Percentiles rank a stretch among this genome's conserved stretches.
Evolutionary conservation across 495 filamentous ascomycete species (phyloP).

Genomic region (Penicillium nucicola): DNA sequence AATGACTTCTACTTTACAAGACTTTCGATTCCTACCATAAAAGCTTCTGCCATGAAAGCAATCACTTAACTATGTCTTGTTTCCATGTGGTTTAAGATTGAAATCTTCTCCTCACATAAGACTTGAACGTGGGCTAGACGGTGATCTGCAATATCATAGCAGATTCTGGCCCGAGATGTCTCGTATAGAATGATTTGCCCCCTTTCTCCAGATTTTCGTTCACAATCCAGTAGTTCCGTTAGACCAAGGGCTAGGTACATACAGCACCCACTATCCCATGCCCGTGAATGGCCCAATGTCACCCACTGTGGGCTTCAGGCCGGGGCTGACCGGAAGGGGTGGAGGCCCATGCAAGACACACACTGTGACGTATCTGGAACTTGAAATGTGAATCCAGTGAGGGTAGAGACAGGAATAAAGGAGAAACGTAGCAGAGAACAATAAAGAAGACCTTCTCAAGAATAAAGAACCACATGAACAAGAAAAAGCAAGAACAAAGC

Average conservation of each 20-base stretch:
- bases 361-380: constrained; percentile 3
- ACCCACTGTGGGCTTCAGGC: constrained; percentile 6
- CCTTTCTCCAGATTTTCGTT: constrained; percentile 6
- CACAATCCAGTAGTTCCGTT: not conserved
- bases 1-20: too few relatives aligned
- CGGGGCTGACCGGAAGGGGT: constrained; percentile 10
- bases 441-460: not conserved
- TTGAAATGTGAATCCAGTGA: not conserved
- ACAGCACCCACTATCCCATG: not conserved
- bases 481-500: not conserved
- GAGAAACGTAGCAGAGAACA: not conserved
- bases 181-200: constrained; percentile 3
- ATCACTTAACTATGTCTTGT: not conserved
- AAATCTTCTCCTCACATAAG: not conserved
- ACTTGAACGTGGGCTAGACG: constrained; percentile 1
- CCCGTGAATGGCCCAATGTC: not conserved
- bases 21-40: too few relatives aligned
- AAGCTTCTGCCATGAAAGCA: too few relatives aligned
- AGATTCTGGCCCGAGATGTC: constrained; percentile 9
- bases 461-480: not conserved
- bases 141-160: constrained; percentile 13
- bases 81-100: not conserved
- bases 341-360: constrained; percentile 4
- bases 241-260: constrained; percentile 1
- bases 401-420: not conserved